Percentiles rank a stretch among this genome's conserved stretches.
Evolutionary conservation across 495 filamentous ascomycete genomes (phyloP).

Genomic region (Hyphodiscus hymeniophilus): DNA sequence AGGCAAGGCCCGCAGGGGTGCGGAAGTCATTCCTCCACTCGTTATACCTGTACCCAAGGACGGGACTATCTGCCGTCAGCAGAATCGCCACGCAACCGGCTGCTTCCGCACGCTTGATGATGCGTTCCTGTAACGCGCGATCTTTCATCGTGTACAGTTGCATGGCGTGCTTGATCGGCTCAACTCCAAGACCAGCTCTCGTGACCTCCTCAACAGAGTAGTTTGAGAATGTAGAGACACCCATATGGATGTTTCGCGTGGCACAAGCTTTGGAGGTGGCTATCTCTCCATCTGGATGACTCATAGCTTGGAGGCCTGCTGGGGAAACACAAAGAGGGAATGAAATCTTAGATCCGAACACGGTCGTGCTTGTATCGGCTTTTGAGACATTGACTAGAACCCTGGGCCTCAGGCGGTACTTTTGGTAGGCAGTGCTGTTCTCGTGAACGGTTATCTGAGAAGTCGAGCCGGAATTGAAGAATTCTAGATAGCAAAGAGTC

Average conservation of each 20-base stretch:
- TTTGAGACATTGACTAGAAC: slow-evolving; percentile 57
- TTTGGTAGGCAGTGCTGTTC: slow-evolving; percentile 31
- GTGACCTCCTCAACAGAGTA: slow-evolving; percentile 31
- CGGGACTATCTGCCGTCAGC: slow-evolving; percentile 56
- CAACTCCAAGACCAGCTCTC: slow-evolving; percentile 17
- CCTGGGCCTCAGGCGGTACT: slow-evolving; percentile 54
- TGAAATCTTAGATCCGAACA: slow-evolving; percentile 49
- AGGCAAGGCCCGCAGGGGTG: slow-evolving; percentile 3
- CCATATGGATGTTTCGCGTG: slow-evolving; percentile 39
- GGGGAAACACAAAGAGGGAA: slow-evolving; percentile 53
- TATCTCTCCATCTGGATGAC: slow-evolving; percentile 45
- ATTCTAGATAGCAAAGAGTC: slow-evolving; percentile 25
- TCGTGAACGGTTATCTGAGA: slow-evolving; percentile 33
- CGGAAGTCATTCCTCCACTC: slow-evolving; percentile 29
- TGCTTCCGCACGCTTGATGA: slow-evolving; percentile 46
- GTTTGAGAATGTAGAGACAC: slow-evolving; percentile 38
- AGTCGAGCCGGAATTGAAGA: slow-evolving; percentile 40
- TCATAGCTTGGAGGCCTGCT: slow-evolving; percentile 48
- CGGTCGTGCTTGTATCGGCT: slow-evolving; percentile 44
- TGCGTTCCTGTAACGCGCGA: slow-evolving; percentile 49
- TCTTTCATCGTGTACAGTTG: slow-evolving; percentile 76
- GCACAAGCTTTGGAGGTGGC: slow-evolving; percentile 44
- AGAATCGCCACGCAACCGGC: slow-evolving; percentile 55
- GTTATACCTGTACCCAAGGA: slow-evolving; percentile 49
- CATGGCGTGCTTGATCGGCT: slow-evolving; percentile 48